Evolutionary conservation across 1,284 basidiomycete genomes (phyloP), one percentile per base, ranked within the genome.

Genomic region (Apiotrichum akiyoshidainum): DNA sequence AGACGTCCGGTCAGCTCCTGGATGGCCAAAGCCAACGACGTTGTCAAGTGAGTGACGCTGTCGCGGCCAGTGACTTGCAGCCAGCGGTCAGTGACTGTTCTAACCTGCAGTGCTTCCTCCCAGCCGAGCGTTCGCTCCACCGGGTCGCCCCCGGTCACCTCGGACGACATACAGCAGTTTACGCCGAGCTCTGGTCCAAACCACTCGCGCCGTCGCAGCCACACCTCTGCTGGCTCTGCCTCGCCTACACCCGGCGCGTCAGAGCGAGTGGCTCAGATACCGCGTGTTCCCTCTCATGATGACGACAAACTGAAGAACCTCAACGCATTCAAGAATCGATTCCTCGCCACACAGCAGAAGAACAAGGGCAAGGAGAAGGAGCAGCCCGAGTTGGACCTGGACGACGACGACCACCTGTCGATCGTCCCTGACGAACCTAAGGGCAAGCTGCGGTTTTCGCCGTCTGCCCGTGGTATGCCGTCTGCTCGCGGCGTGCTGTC

Each of bases 81-180:
- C n/a, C n/a, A n/a, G n/a, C n/a, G n/a, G n/a, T n/a, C n/a, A n/a
- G n/a, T 55, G 21, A 48, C 26, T 4, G 7, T 7, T 1, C 26
- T 42, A n/a, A 54, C 39, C 3, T 8, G 17, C 35, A 47, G 53
- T 14, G 14, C 33, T n/a, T 34, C 50, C 1, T 48, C 57, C 8
- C 52, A 41, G 34, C 22, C 41, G 37, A 12, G n/a, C 26, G 11
- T 17, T 9, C 14, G 6, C 12, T 37, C 14, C 17, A 12, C 12
- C 12, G n/a, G n/a, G n/a, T 21, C 40, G 3, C 46, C 41, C 8
- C n/a, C 14, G 16, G 11, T 51, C 13, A 64, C 67, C 1, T 55
- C 63, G 12, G 72, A 73, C 40, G 68, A 69, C 17, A 74, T 74
- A 14, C 55, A 58, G 7, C 61, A 57, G 9, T 71, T 70, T 44